Conservation (phyloP, 495 filamentous ascomycete species). For the Pyrenopolyporus hunteri region DNA sequence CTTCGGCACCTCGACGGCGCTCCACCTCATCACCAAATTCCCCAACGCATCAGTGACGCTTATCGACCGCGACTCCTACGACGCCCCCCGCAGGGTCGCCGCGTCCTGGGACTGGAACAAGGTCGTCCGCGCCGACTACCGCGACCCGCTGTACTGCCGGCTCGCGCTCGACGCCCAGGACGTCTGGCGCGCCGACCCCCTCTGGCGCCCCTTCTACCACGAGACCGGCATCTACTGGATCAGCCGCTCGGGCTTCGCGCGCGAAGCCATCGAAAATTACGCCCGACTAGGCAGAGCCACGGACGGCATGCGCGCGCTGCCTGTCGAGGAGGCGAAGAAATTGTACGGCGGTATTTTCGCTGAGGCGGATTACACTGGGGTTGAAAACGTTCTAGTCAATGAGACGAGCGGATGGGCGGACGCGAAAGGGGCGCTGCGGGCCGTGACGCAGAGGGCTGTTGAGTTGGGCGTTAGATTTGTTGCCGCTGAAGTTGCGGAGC, state of each 20-base stretch:
- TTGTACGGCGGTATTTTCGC: slow-evolving; percentile 59
- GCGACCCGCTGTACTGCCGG: slow-evolving; percentile 60
- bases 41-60: slow-evolving; percentile 60
- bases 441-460: slow-evolving; percentile 53
- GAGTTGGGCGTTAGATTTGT: slow-evolving; percentile 60
- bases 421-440: slow-evolving; percentile 59
- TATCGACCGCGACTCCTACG: slow-evolving; percentile 61
- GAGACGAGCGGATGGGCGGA: slow-evolving; percentile 65
- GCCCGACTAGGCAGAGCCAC: slow-evolving; percentile 50
- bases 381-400: slow-evolving; percentile 58
- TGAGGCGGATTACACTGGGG: slow-evolving; percentile 58
- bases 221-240: slow-evolving; percentile 62
- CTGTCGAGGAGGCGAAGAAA: slow-evolving; percentile 51
- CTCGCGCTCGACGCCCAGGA: slow-evolving; percentile 64
- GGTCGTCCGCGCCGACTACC: slow-evolving; percentile 70
- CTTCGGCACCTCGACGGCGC: slow-evolving; percentile 70
- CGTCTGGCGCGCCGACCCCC: slow-evolving; percentile 58
- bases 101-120: slow-evolving; percentile 74
- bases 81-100: slow-evolving; percentile 49
- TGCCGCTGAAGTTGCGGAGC: slow-evolving; percentile 50
- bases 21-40: slow-evolving; percentile 59
- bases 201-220: slow-evolving; percentile 62
- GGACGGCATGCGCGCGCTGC: slow-evolving; percentile 46
- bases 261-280: slow-evolving; percentile 58
- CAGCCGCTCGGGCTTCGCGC: slow-evolving; percentile 52